Conservation (phyloP, 805 yeast genomes). For the Wickerhamomyces ciferrii region DNA sequence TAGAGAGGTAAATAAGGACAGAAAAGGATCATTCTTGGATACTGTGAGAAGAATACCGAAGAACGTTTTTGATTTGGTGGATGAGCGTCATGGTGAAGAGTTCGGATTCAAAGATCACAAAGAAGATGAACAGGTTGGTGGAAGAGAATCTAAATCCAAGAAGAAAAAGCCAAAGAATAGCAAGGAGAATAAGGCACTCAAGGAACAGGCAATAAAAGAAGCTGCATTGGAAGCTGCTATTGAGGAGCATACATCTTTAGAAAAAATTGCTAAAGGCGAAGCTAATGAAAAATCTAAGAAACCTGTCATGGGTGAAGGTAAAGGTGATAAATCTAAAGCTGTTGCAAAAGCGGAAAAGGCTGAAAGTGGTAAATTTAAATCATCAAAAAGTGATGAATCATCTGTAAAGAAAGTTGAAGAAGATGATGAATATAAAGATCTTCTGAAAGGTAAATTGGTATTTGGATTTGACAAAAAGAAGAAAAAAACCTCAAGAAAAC, state of each 20-base stretch:
- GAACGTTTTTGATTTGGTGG: background rate
- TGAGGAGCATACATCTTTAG: background rate
- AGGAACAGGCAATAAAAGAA: background rate
- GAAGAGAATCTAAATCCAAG: background rate
- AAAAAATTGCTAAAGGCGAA: background rate
- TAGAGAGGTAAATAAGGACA: background rate
- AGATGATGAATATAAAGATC: background rate
- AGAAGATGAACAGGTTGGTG: background rate
- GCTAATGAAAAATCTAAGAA: too few relatives aligned
- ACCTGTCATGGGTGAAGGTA: too few relatives aligned
- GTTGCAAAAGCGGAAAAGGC: too few relatives aligned
- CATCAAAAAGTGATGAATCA: background rate
- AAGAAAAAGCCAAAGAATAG: background rate
- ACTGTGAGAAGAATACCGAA: background rate
- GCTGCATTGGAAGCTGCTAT: background rate
- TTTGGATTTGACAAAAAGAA: background rate
- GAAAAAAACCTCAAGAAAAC: background rate
- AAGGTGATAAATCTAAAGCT: too few relatives aligned
- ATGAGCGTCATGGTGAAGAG: background rate
- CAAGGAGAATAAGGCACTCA: background rate
- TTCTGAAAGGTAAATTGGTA: background rate
- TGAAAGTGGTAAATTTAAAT: background rate
- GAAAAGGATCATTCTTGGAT: background rate
- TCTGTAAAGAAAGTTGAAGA: background rate
- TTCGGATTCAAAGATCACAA: background rate